A percentile compares a stretch with the other conserved stretches of the same genome.
Evolutionary conservation across 2,329 filamentous ascomycete genomes (phyloP).

Genomic region (Botrytis paeoniae): DNA sequence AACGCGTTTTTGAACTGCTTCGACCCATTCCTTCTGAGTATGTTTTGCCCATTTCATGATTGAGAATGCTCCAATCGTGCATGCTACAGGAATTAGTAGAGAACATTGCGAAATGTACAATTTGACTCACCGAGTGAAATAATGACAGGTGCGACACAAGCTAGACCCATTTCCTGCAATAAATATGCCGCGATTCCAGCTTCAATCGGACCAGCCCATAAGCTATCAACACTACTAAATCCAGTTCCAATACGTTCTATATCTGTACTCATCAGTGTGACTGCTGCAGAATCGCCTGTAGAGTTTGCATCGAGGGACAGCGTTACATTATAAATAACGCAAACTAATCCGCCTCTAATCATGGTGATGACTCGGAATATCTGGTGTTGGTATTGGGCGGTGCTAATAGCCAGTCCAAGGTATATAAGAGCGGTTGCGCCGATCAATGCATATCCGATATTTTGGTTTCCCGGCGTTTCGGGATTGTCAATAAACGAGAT

Average conservation of each 20-base stretch:
- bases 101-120: too few species aligned
- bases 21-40: slow-evolving; percentile 27
- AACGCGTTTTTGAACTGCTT: slow-evolving; percentile 34
- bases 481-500: slow-evolving; percentile 16
- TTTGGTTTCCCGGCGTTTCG: background rate
- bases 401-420: slow-evolving; percentile 21
- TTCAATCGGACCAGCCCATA: slow-evolving; percentile 42
- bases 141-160: slow-evolving; percentile 18
- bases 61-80: slow-evolving; percentile 1
- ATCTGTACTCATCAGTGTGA: slow-evolving; percentile 45
- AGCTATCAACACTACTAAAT: slow-evolving; percentile 36
- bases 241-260: slow-evolving; percentile 37
- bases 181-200: slow-evolving; percentile 40
- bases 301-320: slow-evolving; percentile 27
- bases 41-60: slow-evolving; percentile 12
- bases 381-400: slow-evolving; percentile 26
- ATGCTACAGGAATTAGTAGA: background rate
- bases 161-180: slow-evolving; percentile 36
- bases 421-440: slow-evolving; percentile 23
- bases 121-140: slow-evolving; percentile 19
- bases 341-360: slow-evolving; percentile 31
- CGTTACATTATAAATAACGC: slow-evolving; percentile 33
- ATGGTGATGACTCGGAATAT: slow-evolving; percentile 29
- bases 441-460: slow-evolving; percentile 21
- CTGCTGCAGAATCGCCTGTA: slow-evolving; percentile 31